Base-by-base conservation (phyloP, 2,329 filamentous ascomycete species). In the Tolypocladium guangdongense region DNA sequence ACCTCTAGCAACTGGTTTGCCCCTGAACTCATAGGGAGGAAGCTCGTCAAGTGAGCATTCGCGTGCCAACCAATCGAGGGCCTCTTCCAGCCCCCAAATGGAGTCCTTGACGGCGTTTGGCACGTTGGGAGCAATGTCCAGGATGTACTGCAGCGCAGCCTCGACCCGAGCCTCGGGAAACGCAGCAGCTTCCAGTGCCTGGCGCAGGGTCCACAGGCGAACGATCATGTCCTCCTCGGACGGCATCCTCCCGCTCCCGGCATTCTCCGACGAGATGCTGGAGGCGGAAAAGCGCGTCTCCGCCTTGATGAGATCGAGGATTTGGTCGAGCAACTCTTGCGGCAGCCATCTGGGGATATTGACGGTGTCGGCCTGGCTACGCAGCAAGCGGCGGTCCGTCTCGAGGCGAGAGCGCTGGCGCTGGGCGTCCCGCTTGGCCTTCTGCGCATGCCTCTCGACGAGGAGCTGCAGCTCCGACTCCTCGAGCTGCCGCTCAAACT, bases 401-500 rank as follows among this genome's bases (percentile, higher is more conserved):
- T 95, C 87, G 35, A 95, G 76, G 60, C 88, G 87, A 24, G 79
- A 75, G 56, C 84, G 82, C 65, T 95, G 89, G 22, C 92, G 85
- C 58, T 80, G 75, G 18, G 86, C 84, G 69, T 96, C 91, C 62
- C 86, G 84, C 60, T 86, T 86, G 56, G 86, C 85, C 68, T 92
- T 96, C 41, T 80, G 73, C 0, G 86, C 85, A 68, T 92, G 75
- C 64, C 90, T 93, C 58, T 97, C 92, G 18, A 97, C 86, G 7
- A 96, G 73, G 24, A 88, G 72, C 68, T 97, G 91, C 38, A 99
- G 75, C 62, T 95, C 90, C n/a, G 90, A 87, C 62, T 90, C 86
- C 66, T 96, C 90, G 18, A 97, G 79, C 63, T 95, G 89, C 58
- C 76, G 84, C 65, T 96, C 93, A 51, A 96, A 87, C 67, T 97